Conservation (phyloP, 139 green algal species). For the Haematococcus lacustris region DNA sequence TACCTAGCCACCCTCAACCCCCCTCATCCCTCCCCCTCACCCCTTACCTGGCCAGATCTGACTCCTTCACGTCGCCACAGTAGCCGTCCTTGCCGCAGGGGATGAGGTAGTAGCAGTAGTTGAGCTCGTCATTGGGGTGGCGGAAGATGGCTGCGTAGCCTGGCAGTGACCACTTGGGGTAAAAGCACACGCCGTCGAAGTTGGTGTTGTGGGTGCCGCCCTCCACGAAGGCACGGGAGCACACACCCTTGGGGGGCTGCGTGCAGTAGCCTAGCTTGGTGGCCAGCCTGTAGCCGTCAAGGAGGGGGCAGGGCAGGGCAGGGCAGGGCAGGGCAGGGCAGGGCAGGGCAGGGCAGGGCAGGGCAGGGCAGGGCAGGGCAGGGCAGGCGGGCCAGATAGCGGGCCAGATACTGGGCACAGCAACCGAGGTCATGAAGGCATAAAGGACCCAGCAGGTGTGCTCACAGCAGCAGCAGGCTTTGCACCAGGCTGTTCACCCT, state of each 20-base stretch:
- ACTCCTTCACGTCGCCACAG: constrained; percentile 70
- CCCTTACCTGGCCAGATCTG: constrained; percentile 25
- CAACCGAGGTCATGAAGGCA: too few species aligned
- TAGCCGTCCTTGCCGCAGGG: constrained; percentile 62
- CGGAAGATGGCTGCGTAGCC: constrained; percentile 40
- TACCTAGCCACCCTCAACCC: too few species aligned
- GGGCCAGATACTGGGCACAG: too few species aligned
- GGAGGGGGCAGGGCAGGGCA: too few species aligned
- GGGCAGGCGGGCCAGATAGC: too few species aligned
- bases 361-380: too few species aligned
- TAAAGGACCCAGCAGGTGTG: too few species aligned
- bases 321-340: too few species aligned
- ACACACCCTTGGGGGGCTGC: constrained; percentile 70
- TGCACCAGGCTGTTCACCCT: too few species aligned
- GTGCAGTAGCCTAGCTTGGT: constrained; percentile 87
- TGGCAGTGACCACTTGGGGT: constrained; percentile 72
- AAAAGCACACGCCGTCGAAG: constrained; percentile 80
- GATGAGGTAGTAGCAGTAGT: constrained; percentile 95
- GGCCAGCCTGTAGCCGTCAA: constrained; percentile 62
- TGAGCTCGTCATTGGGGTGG: constrained; percentile 86
- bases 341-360: too few species aligned
- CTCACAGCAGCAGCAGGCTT: too few species aligned
- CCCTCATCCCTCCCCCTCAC: neutral
- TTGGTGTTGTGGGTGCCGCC: constrained; percentile 84
- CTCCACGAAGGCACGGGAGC: constrained; percentile 76